Evolutionary conservation across 169 alveolate species (phyloP).

Genomic region (Babesia caballi): DNA sequence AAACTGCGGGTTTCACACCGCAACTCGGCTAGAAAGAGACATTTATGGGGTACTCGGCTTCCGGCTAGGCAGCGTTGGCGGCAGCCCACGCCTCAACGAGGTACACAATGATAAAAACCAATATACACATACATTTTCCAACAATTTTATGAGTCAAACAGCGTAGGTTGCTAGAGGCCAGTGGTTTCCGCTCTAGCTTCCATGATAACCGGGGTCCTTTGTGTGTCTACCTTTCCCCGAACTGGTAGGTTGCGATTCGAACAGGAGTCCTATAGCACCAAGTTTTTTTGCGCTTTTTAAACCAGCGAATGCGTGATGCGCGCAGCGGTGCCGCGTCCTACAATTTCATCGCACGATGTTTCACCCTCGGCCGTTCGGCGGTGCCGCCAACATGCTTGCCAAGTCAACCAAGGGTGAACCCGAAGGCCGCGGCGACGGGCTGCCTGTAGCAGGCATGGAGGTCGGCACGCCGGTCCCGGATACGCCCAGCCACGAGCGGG

Average conservation of each 20-base stretch:
- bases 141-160: neutral
- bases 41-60: neutral
- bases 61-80: neutral
- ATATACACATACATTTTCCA: neutral
- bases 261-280: too few relatives aligned
- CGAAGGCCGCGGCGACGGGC: neutral
- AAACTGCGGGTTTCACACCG: too few relatives aligned
- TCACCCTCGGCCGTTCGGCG: slow-evolving; percentile 67
- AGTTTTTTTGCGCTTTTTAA: too few relatives aligned
- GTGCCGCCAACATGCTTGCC: slow-evolving; percentile 51
- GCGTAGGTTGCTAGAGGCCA: too few relatives aligned
- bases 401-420: slow-evolving; percentile 34
- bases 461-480: neutral
- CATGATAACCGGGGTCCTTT: too few relatives aligned
- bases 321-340: neutral
- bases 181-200: too few relatives aligned
- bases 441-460: neutral
- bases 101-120: neutral
- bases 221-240: too few relatives aligned
- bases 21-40: neutral
- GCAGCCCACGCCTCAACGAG: neutral
- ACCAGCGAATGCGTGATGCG: slow-evolving; percentile 7
- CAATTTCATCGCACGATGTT: slow-evolving; percentile 42
- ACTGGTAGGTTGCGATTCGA: too few relatives aligned
- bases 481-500: neutral